These are phyloP conservation scores for Hortaea sp. DNA, from an alignment of 2,329 filamentous ascomycete species.

Conservation along the genomic window DNA sequence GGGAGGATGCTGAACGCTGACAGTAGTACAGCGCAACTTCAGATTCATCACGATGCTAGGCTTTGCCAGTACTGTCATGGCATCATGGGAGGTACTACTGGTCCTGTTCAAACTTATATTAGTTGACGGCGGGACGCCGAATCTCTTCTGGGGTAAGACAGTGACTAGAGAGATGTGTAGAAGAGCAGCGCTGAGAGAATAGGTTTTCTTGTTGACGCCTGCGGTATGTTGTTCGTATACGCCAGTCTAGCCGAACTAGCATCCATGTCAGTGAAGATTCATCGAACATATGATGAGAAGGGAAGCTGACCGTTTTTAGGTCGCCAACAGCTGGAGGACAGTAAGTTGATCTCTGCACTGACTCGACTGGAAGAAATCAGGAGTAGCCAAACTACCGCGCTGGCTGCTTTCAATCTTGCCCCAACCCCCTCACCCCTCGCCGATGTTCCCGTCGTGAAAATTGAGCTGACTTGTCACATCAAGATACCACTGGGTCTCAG, in stretches of 20 bases:
- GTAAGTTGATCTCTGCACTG: conserved; percentile 10
- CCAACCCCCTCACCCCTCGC: neutral
- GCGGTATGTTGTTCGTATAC: conserved; percentile 26
- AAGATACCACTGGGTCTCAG: conserved; percentile 2
- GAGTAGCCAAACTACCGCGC: too few species aligned
- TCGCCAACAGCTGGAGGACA: neutral
- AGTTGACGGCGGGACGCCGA: conserved; percentile 19
- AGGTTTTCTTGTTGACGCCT: conserved; percentile 21
- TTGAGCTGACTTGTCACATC: neutral
- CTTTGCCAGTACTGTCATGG: neutral
- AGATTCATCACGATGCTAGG: neutral
- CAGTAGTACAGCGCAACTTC: neutral
- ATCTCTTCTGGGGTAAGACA: conserved; percentile 19
- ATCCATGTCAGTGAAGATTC: conserved; percentile 14
- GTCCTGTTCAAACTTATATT: conserved; percentile 9
- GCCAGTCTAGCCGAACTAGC: conserved; percentile 25
- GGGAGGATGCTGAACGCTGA: neutral
- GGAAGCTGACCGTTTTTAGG: conserved; percentile 10
- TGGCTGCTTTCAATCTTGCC: too few species aligned
- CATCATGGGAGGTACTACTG: neutral
- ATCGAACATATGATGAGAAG: conserved; percentile 13
- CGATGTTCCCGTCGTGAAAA: neutral
- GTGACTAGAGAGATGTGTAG: too few species aligned
- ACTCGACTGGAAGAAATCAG: conserved; percentile 14
- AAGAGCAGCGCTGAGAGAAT: too few species aligned